Conservation (phyloP, 441 rosid genomes). For the Populus hybrid region DNA sequence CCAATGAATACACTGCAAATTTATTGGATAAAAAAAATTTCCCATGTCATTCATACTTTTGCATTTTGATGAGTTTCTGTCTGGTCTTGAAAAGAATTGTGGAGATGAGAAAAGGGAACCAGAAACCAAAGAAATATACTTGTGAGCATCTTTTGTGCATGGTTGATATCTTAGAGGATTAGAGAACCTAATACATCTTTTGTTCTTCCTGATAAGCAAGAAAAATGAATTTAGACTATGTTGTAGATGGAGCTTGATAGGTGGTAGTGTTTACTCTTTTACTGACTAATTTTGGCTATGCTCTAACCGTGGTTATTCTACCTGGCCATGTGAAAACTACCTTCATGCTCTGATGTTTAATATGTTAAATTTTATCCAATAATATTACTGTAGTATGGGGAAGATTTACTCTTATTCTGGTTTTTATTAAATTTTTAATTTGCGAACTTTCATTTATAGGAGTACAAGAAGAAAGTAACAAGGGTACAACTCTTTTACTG, state of each 20-base stretch:
- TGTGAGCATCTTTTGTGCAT: not conserved
- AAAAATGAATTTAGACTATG: not conserved
- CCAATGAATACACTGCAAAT: not conserved
- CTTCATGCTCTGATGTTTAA: not conserved
- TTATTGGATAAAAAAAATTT: too few species aligned
- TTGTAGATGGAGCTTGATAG: not conserved
- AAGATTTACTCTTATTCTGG: not conserved
- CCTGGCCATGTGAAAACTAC: not conserved
- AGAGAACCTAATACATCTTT: not conserved
- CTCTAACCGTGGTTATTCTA: not conserved
- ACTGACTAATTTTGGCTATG: not conserved
- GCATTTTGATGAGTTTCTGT: not conserved
- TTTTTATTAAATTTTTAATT: too few species aligned
- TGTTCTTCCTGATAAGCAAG: not conserved
- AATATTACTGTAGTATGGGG: not conserved
- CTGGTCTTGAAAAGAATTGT: not conserved
- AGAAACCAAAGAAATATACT: not conserved
- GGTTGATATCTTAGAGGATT: not conserved
- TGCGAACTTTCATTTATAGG: not conserved
- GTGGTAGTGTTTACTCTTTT: not conserved
- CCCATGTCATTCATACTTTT: not conserved
- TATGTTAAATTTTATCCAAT: too few species aligned
- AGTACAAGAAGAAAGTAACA: not conserved
- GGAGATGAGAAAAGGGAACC: not conserved
- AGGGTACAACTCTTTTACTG: not conserved